A percentile compares a stretch with the other conserved stretches of the same genome.
phyloP scores from a whole-genome alignment of 768 basidiomycete genomes.

The Leccinum arenicola region DNA sequence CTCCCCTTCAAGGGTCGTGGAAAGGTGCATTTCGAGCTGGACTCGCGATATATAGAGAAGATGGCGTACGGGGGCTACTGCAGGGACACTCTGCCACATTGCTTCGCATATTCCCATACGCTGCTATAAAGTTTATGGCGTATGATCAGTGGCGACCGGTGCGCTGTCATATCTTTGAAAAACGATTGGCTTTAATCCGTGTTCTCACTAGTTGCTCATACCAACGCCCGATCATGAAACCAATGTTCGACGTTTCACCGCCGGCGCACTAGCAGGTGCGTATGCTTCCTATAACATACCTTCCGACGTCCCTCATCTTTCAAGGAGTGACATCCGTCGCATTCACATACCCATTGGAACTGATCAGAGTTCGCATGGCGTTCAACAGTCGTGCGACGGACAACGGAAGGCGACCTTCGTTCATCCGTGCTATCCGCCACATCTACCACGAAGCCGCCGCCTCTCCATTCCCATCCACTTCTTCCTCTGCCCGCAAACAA shows the following conservation, averaged over 20 bases:
- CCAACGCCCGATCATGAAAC: conserved; percentile 79
- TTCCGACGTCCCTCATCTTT: not conserved
- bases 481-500: conserved; percentile 23
- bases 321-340: conserved; percentile 85
- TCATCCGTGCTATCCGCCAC: conserved; percentile 51
- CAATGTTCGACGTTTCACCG: conserved; percentile 72
- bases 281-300: conserved; percentile 3
- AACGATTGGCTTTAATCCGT: not conserved
- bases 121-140: conserved; percentile 94
- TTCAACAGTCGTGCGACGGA: conserved; percentile 41
- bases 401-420: conserved; percentile 43
- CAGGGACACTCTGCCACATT: conserved; percentile 97
- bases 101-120: conserved; percentile 93
- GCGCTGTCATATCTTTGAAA: conserved; percentile 18
- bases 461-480: conserved; percentile 18
- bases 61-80: conserved; percentile 77
- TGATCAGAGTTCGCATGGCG: conserved; percentile 94
- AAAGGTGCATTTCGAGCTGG: conserved; percentile 80
- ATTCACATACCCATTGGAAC: conserved; percentile 92
- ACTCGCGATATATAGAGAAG: conserved; percentile 61
- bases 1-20: conserved; percentile 67
- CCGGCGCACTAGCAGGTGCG: conserved; percentile 85
- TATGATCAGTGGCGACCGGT: conserved; percentile 88
- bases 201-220: conserved; percentile 66
- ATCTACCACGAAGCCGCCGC: conserved; percentile 69